Evolutionary conservation across 1,139 yeast genomes (phyloP), one percentile per base, ranked within the genome.

Genomic region (Kluyveromyces sp.): DNA sequence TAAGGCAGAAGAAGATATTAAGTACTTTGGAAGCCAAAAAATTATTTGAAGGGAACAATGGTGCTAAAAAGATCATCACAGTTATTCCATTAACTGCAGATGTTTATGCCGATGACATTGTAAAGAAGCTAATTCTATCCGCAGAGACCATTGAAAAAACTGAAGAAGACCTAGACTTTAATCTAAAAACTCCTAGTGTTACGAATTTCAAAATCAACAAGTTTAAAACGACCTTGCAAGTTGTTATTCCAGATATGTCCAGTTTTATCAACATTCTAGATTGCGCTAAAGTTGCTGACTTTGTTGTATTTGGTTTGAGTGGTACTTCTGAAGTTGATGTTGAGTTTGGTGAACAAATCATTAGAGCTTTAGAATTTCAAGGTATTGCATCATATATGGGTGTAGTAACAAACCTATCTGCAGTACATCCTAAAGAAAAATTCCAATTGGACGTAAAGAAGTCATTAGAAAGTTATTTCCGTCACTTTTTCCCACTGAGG

Each of bases 371-470:
- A 39, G 89, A 87, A 59, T 78, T 92, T 25, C 98, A 94, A 69
- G 98, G 98, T 72, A 83, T 92, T 29, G 83, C 96, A 0, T 79
- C 88, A 7, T 82, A 80, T 2, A 70, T 85, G 49, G 94, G 96
- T 28, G 87, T 89, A 5, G 78, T 92, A 33, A 80, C 92, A n/a
- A 86, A 88, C 58, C 64, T 88, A 37, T 67, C 81, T 2, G 53
- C 60, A 5, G 75, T 80, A 0, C 83, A 82, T 53, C 85, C 85
- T 30, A 84, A 83, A 65, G 79, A 76, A 57, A 88, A 88, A 61
- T 77, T 83, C 55, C 97, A 87, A 63, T 65, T 74, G 48, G 95
- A 86, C 57, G 77, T 88, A 30, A 77, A 85, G 59, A 85, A 79
- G 61, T 89, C 97, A 3, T 73, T 94, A 55, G 78, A 81, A 46